These are phyloP conservation scores for Wallacemonas sp. DNA, from an alignment of 208 protist genomes.

Conservation along the genomic window DNA sequence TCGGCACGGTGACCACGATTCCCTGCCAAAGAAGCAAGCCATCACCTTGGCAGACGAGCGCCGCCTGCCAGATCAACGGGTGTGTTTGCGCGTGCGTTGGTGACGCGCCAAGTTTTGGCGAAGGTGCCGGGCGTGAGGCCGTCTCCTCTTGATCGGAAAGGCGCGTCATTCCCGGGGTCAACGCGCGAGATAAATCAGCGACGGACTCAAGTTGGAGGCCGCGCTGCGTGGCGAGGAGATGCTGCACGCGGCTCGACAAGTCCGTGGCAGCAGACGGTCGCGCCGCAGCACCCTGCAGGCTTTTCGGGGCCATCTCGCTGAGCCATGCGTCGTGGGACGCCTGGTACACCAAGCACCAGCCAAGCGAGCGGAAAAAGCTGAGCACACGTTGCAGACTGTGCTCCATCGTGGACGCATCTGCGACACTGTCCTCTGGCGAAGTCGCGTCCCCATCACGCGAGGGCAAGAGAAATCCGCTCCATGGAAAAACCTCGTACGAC, in stretches of 20 bases:
- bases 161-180: too few relatives aligned
- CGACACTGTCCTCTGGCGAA: neutral
- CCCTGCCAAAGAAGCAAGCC: constrained; percentile 38
- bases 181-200: neutral
- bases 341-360: constrained; percentile 52
- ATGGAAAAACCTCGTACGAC: constrained; percentile 27
- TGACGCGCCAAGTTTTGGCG: too few relatives aligned
- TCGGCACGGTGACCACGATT: constrained; percentile 25
- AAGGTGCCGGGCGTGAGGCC: too few relatives aligned
- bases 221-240: neutral
- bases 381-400: constrained; percentile 12
- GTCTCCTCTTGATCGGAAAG: neutral
- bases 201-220: neutral
- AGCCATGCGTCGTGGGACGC: constrained; percentile 40
- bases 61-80: constrained; percentile 37
- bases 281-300: neutral
- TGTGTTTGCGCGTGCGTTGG: constrained; percentile 6
- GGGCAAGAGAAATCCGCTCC: neutral
- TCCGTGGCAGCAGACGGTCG: too few relatives aligned
- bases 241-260: neutral
- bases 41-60: constrained; percentile 17
- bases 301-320: neutral
- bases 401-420: constrained; percentile 7
- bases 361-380: neutral
- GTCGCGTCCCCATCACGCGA: neutral